These are phyloP conservation scores for Amphichorda felina DNA, from an alignment of 2,329 filamentous ascomycete species.

Conservation along the genomic window DNA sequence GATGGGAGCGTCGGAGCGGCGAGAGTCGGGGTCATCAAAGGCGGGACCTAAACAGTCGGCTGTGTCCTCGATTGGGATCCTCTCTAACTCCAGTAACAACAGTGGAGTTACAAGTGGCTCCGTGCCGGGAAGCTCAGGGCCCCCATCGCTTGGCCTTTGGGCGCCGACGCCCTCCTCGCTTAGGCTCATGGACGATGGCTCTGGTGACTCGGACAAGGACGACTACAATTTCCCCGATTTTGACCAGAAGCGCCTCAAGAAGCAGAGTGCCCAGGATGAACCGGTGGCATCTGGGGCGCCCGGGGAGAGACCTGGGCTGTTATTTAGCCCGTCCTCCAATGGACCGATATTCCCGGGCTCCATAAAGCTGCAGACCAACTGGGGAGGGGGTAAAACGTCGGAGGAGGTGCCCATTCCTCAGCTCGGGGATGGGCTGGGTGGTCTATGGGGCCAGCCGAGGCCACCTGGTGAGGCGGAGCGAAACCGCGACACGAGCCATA, in stretches of 20 bases:
- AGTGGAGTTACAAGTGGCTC: slow-evolving; percentile 3
- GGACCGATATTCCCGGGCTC: slow-evolving; percentile 19
- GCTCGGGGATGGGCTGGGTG: slow-evolving; percentile 24
- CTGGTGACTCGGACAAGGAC: slow-evolving; percentile 19
- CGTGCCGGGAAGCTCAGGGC: slow-evolving; percentile 4
- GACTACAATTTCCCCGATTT: slow-evolving; percentile 42
- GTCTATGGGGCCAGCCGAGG: slow-evolving; percentile 31
- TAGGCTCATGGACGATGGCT: slow-evolving; percentile 31
- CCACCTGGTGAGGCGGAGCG: slow-evolving; percentile 32
- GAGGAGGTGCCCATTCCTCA: slow-evolving; percentile 7
- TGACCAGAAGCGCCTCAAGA: slow-evolving; percentile 23
- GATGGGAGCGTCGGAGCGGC: slow-evolving; percentile 14
- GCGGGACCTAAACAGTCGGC: slow-evolving; percentile 9
- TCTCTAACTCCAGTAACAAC: slow-evolving; percentile 3
- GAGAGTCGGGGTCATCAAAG: slow-evolving; percentile 9
- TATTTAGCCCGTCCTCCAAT: neutral
- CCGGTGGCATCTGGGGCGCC: slow-evolving; percentile 1
- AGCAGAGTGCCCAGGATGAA: neutral
- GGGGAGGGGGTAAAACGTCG: slow-evolving; percentile 10
- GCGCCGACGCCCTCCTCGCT: slow-evolving; percentile 23
- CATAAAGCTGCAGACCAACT: slow-evolving; percentile 20
- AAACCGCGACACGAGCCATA: slow-evolving; percentile 29
- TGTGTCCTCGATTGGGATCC: slow-evolving; percentile 3
- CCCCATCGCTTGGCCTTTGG: slow-evolving; percentile 17
- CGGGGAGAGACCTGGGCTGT: too few relatives aligned